Percentiles rank a stretch among this genome's conserved stretches.
These are phyloP conservation scores for Arctium minus DNA, from an alignment of 129 eudicot genomes.

Conservation along the genomic window DNA sequence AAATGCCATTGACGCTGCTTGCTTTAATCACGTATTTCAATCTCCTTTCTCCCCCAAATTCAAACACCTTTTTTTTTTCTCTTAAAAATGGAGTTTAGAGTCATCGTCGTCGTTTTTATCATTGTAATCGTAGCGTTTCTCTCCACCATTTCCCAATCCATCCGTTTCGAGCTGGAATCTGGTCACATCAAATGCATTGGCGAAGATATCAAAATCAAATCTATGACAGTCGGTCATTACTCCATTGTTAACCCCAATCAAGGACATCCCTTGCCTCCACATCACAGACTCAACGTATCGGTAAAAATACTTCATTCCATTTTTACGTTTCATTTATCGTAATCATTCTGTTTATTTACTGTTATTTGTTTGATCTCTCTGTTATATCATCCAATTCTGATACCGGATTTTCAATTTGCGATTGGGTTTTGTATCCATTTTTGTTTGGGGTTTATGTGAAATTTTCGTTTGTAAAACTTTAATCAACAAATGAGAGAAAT, in stretches of 20 bases:
- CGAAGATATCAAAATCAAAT: conserved; percentile 66
- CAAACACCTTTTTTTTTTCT: not conserved
- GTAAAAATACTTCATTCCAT: conserved; percentile 26
- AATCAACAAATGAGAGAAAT: not conserved
- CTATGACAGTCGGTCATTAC: conserved; percentile 83
- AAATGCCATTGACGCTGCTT: conserved; percentile 5
- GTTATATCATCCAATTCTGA: not conserved
- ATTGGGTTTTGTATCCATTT: not conserved
- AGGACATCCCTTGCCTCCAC: conserved; percentile 59
- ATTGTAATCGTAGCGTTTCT: conserved; percentile 19
- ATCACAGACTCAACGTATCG: conserved; percentile 74
- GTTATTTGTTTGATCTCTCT: not conserved
- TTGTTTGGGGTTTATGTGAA: not conserved
- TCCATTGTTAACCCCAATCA: conserved; percentile 64
- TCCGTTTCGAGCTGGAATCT: conserved; percentile 70
- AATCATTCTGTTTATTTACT: not conserved
- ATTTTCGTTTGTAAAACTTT: too few relatives aligned
- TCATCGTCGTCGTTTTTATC: not conserved
- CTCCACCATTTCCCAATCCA: conserved; percentile 27
- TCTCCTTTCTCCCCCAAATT: not conserved
- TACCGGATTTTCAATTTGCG: not conserved
- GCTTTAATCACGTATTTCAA: not conserved
- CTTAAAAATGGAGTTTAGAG: conserved; percentile 6
- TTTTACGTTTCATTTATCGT: not conserved
- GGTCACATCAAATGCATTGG: conserved; percentile 77